Percentiles rank a stretch among this genome's conserved stretches.
phyloP scores from a whole-genome alignment of 2,329 filamentous ascomycete species.

The Cadophora sp. region DNA sequence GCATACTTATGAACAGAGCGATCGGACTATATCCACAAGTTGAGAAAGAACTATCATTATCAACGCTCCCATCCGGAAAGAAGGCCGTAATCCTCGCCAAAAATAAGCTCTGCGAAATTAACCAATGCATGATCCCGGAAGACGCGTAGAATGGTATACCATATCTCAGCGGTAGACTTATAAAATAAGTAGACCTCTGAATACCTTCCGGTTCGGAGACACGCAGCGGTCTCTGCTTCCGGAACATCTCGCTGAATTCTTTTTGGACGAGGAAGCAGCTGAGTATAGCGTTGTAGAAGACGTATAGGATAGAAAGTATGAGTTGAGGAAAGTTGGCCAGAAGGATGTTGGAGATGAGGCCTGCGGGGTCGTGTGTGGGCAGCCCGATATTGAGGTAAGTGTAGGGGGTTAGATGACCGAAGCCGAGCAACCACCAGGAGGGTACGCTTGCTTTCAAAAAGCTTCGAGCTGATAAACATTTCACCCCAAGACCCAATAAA shows the following conservation, averaged over 20 bases:
- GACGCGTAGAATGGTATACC: neutral
- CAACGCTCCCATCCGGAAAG: too few species aligned
- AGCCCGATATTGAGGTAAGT: neutral
- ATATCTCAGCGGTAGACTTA: neutral
- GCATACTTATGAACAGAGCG: too few species aligned
- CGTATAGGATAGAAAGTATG: neutral
- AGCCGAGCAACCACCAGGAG: too few species aligned
- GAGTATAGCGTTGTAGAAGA: neutral
- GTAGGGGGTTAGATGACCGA: neutral
- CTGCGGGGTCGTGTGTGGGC: neutral
- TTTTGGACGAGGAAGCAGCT: neutral
- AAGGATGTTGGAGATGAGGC: neutral
- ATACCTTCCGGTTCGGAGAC: neutral
- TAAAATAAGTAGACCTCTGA: neutral
- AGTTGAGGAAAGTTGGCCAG: neutral
- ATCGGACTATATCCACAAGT: too few species aligned
- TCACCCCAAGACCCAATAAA: too few species aligned
- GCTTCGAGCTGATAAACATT: too few species aligned
- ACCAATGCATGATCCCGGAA: neutral
- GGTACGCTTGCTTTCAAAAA: too few species aligned
- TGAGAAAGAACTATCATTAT: too few species aligned
- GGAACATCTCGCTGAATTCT: neutral
- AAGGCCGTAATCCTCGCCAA: neutral
- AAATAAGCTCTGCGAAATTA: neutral
- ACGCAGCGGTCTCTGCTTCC: neutral